A percentile compares a stretch with the other conserved stretches of the same genome.
phyloP scores from a whole-genome alignment of 2,329 filamentous ascomycete species.

The Microcera coccophila region DNA sequence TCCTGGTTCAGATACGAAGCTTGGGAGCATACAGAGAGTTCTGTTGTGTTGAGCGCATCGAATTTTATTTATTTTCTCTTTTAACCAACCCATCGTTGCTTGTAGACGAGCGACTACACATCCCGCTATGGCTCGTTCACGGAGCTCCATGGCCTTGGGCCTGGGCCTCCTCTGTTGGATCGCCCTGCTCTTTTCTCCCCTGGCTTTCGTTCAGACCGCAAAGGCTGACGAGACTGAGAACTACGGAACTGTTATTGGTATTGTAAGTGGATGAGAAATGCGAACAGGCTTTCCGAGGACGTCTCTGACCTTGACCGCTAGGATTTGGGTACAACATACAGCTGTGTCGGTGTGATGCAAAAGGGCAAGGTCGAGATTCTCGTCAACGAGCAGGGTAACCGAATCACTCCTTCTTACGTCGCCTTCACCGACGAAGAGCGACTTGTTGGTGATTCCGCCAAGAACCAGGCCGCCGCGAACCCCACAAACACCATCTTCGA shows the following conservation, averaged over 20 bases:
- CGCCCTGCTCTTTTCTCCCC: conserved; percentile 79
- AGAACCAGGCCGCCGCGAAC: conserved; percentile 88
- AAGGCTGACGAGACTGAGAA: conserved; percentile 69
- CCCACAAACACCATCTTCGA: conserved; percentile 74
- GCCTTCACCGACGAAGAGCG: conserved; percentile 96
- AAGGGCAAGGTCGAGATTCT: conserved; percentile 94
- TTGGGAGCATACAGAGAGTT: conserved; percentile 27
- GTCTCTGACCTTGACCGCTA: conserved; percentile 26
- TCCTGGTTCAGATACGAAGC: conserved; percentile 30
- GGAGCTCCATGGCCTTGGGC: conserved; percentile 69
- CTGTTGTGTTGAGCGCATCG: conserved; percentile 26
- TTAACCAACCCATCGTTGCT: conserved; percentile 17
- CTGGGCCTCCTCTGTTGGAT: conserved; percentile 91
- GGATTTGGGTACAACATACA: conserved; percentile 85
- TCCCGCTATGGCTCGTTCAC: conserved; percentile 52
- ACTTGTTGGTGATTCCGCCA: conserved; percentile 93
- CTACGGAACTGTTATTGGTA: conserved; percentile 89
- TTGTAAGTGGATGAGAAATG: conserved; percentile 56
- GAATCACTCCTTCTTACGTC: conserved; percentile 92
- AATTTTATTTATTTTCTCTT: conserved; percentile 22
- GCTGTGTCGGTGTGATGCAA: conserved; percentile 93
- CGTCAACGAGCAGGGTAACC: conserved; percentile 94
- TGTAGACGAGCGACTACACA: conserved; percentile 20
- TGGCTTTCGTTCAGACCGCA: conserved; percentile 78
- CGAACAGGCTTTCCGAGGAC: neutral